Conservation (phyloP, 345 rosid genomes). For the Linum trigynum region DNA sequence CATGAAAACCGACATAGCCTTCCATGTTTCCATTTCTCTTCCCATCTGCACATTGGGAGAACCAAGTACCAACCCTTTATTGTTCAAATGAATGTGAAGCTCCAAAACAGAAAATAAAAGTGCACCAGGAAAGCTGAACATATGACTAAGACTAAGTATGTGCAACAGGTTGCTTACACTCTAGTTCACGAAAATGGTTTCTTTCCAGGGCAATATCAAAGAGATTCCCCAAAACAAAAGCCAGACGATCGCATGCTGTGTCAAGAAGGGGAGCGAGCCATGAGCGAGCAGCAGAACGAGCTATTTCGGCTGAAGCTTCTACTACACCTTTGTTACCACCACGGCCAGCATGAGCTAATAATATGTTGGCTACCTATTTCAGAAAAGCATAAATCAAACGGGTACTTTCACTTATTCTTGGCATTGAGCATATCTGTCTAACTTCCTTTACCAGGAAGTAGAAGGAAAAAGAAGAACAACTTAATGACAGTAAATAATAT, state of each 20-base stretch:
- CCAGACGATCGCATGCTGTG: constrained; percentile 88
- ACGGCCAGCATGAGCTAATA: constrained; percentile 88
- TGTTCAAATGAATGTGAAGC: background rate
- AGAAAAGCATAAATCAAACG: constrained; percentile 2
- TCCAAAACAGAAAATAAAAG: background rate
- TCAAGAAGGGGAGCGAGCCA: constrained; percentile 98
- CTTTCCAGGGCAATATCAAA: constrained; percentile 88
- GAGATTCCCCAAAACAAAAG: constrained; percentile 77
- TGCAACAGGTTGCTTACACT: constrained; percentile 42
- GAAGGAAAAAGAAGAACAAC: background rate
- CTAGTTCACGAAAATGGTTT: constrained; percentile 48
- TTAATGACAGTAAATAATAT: background rate
- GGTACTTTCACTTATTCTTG: constrained; percentile 5
- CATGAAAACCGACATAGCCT: constrained; percentile 82
- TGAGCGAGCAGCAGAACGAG: constrained; percentile 87
- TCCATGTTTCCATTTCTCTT: constrained; percentile 63
- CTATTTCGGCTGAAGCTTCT: constrained; percentile 95
- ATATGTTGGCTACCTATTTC: constrained; percentile 81
- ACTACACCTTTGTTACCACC: constrained; percentile 82
- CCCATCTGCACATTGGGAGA: constrained; percentile 40
- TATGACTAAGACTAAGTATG: background rate
- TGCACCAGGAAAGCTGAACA: background rate
- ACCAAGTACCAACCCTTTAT: background rate
- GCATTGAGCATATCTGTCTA: background rate
- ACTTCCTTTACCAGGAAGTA: background rate